These are phyloP conservation scores for Solanum microdontum DNA, from an alignment of 257 asterid genomes.

Conservation along the genomic window DNA sequence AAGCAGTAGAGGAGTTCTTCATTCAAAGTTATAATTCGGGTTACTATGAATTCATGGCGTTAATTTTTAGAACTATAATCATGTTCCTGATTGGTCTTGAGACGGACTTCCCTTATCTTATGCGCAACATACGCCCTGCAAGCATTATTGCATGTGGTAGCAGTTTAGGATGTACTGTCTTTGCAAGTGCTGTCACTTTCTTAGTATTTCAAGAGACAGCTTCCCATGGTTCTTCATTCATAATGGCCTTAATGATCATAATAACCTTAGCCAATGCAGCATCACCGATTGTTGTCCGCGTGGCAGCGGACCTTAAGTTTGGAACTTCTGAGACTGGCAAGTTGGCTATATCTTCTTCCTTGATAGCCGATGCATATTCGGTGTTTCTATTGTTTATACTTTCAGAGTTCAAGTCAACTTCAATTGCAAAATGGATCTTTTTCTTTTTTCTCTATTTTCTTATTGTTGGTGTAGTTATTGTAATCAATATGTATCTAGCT, in stretches of 20 bases:
- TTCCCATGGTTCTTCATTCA: conserved; percentile 30
- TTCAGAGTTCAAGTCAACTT: conserved; percentile 23
- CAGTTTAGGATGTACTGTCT: conserved; percentile 54
- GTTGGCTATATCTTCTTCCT: conserved; percentile 65
- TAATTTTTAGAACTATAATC: conserved; percentile 67
- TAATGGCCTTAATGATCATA: conserved; percentile 51
- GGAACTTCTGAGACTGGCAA: conserved; percentile 76
- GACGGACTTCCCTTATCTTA: conserved; percentile 64
- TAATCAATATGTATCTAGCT: conserved; percentile 37
- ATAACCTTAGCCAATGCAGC: conserved; percentile 71
- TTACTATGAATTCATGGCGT: conserved; percentile 72
- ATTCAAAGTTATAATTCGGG: conserved; percentile 45
- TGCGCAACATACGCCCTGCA: conserved; percentile 59
- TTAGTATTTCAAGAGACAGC: conserved; percentile 54
- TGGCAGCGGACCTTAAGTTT: conserved; percentile 78
- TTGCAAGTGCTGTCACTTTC: conserved; percentile 60
- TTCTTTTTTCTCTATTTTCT: conserved; percentile 26
- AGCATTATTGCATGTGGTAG: conserved; percentile 51
- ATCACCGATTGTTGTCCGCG: conserved; percentile 64
- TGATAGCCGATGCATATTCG: conserved; percentile 64
- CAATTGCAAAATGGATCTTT: conserved; percentile 22
- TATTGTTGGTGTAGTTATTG: conserved; percentile 35
- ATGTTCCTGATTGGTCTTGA: conserved; percentile 93
- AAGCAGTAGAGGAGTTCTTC: conserved; percentile 35
- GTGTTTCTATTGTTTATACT: conserved; percentile 48